Evolutionary conservation across 1,139 yeast species (phyloP), one percentile per base, ranked within the genome.

Genomic region (Lodderomyces parapsilosis): DNA sequence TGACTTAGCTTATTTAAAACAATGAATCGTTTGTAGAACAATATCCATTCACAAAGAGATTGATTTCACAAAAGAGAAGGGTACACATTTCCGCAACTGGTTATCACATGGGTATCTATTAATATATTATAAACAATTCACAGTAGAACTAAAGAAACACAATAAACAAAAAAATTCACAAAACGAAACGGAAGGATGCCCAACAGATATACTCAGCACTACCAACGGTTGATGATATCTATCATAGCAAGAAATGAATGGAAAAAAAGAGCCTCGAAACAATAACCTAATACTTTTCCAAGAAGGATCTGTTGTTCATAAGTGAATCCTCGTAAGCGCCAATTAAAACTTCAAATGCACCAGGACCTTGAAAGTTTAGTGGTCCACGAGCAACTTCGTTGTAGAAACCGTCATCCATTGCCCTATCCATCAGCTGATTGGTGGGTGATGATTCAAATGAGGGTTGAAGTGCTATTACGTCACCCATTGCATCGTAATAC

Each of bases 291-390:
- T 14, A 30, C 19, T n/a, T 30, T n/a, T 30, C 33, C 19, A 30
- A 15, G 10, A 30, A 30, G 8, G 33, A n/a, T 10, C n/a, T 30
- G 10, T 30, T 30, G 15, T 30, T 30, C 19, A 15, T 30, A 30
- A 30, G 15, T 6, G 33, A 30, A 19, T 30, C 33, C 15, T 30
- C 33, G 33, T 30, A 30, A 5, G 33, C 33, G 11, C 33, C 33
- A 30, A 30, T 15, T 19, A 30, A 30, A 6, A 30, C 33, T 6
- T 30, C 33, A 30, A 30, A 30, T 17, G 33, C 33, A n/a, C 33
- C 33, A 6, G 33, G 33, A 9, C 33, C 33, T 6, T 30, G 33
- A 8, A 30, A 15, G 10, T 15, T 30, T 30, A 17, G 19, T 30
- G 33, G 19, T 15, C 33, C 33, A 4, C 33, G 33, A 8, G 19